A percentile compares a stretch with the other conserved stretches of the same genome.
phyloP scores from a whole-genome alignment of 345 rosid species.

The Populus davidiana region DNA sequence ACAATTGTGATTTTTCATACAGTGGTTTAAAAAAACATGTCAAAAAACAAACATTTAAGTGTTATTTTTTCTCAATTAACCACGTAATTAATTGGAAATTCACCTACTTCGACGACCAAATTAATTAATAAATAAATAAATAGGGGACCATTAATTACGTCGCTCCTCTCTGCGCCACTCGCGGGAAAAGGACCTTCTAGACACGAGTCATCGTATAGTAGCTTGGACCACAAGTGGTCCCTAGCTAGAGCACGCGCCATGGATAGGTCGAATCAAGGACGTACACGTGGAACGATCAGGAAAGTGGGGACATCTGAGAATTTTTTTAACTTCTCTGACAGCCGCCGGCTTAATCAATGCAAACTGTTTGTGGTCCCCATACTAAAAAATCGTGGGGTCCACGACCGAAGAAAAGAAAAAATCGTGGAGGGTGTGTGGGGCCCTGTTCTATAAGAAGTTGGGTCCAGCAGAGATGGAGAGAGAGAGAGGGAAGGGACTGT shows the following conservation, averaged over 20 bases:
- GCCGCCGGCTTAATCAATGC: slow-evolving; percentile 83
- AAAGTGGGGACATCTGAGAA: slow-evolving; percentile 40
- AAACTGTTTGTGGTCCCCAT: slow-evolving; percentile 32
- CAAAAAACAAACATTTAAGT: no score
- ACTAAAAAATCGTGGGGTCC: slow-evolving; percentile 1
- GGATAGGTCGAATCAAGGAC: slow-evolving; percentile 33
- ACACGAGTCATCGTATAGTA: slow-evolving; percentile 40
- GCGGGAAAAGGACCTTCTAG: slow-evolving; percentile 34
- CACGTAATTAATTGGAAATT: no score
- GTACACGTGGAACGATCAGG: slow-evolving; percentile 47
- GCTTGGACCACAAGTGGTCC: slow-evolving; percentile 63
- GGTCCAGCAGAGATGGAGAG: slow-evolving; percentile 13
- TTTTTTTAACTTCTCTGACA: slow-evolving; percentile 68
- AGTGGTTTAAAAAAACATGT: no score
- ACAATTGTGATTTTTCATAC: no score
- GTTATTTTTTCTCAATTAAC: no score
- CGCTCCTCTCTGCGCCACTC: slow-evolving; percentile 40
- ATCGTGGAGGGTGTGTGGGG: slow-evolving; percentile 3
- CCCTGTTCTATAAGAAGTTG: slow-evolving; percentile 2
- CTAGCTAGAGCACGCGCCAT: slow-evolving; percentile 40
- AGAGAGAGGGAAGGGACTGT: slow-evolving; percentile 8
- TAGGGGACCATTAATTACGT: slow-evolving; percentile 51
- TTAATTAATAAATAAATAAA: neutral
- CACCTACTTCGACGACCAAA: no score
- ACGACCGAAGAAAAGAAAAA: neutral